Evolutionary conservation across 805 yeast genomes (phyloP).

Genomic region (Vanderwaltozyma yarrowii): DNA sequence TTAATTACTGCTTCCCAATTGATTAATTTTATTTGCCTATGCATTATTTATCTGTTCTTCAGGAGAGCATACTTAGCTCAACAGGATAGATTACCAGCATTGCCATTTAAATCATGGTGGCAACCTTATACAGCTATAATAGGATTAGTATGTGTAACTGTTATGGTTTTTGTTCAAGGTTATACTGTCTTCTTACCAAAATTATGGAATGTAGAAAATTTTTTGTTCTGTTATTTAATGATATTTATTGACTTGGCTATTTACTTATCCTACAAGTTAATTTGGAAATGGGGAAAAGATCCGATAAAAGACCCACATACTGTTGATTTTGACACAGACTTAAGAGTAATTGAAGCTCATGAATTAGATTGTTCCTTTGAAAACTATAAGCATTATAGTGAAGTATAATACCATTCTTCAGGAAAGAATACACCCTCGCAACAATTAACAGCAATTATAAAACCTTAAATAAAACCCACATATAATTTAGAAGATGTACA

Average conservation of each 20-base stretch:
- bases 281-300: slow-evolving; percentile 34
- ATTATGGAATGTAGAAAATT: slow-evolving; percentile 48
- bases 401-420: not conserved
- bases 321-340: slow-evolving; percentile 45
- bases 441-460: too few species aligned
- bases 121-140: slow-evolving; percentile 51
- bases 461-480: too few species aligned
- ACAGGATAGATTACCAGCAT: slow-evolving; percentile 30
- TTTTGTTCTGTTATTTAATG: slow-evolving; percentile 65
- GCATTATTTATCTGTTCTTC: slow-evolving; percentile 51
- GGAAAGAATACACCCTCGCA: too few species aligned
- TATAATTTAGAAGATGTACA: too few species aligned
- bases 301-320: slow-evolving; percentile 36
- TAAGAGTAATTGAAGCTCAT: slow-evolving; percentile 50
- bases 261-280: slow-evolving; percentile 43
- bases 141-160: slow-evolving; percentile 36
- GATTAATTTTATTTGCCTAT: slow-evolving; percentile 48
- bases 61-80: slow-evolving; percentile 49
- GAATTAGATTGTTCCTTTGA: slow-evolving; percentile 29
- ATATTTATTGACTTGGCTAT: slow-evolving; percentile 45
- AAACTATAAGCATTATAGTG: slow-evolving; percentile 10
- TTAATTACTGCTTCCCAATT: slow-evolving; percentile 62
- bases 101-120: slow-evolving; percentile 44
- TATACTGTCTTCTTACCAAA: slow-evolving; percentile 62
- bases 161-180: slow-evolving; percentile 55